These are phyloP conservation scores for Myochromella boudieri DNA, from an alignment of 768 basidiomycete species.

Conservation along the genomic window DNA sequence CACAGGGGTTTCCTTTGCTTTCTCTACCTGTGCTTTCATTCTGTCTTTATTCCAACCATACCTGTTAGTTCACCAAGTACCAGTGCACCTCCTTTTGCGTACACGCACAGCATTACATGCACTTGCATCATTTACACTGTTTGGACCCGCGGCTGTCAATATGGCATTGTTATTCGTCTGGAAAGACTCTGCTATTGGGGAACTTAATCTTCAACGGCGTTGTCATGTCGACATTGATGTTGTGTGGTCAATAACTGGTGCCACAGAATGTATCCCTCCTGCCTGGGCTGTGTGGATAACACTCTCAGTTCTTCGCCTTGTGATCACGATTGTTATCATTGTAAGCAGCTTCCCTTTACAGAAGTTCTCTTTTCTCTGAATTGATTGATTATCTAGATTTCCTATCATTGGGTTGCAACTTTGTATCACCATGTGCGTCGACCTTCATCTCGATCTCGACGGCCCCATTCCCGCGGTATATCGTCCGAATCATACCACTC, in stretches of 20 bases:
- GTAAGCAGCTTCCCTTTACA: constrained; percentile 40
- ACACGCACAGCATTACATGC: constrained; percentile 34
- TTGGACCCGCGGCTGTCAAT: constrained; percentile 56
- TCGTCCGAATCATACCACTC: constrained; percentile 18
- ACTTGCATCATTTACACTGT: constrained; percentile 44
- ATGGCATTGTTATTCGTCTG: constrained; percentile 54
- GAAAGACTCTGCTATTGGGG: constrained; percentile 38
- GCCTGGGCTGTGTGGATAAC: constrained; percentile 56
- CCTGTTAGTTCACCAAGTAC: constrained; percentile 30
- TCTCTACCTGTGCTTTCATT: constrained; percentile 35
- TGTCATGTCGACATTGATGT: constrained; percentile 69
- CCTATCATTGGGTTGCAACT: constrained; percentile 25
- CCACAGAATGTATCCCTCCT: constrained; percentile 27
- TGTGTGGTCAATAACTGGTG: constrained; percentile 53
- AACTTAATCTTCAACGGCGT: constrained; percentile 38
- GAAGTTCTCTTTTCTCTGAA: neutral
- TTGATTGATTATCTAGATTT: constrained; percentile 19
- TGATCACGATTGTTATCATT: constrained; percentile 48
- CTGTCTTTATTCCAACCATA: constrained; percentile 40
- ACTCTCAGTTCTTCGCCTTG: constrained; percentile 50
- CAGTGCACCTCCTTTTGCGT: constrained; percentile 29
- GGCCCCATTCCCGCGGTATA: constrained; percentile 8
- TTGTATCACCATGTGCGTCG: constrained; percentile 26
- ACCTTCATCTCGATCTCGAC: constrained; percentile 18
- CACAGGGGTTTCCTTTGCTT: constrained; percentile 40